Base-by-base conservation (phyloP, 2,329 filamentous ascomycete genomes). In the Ceratocystis colombiana region DNA sequence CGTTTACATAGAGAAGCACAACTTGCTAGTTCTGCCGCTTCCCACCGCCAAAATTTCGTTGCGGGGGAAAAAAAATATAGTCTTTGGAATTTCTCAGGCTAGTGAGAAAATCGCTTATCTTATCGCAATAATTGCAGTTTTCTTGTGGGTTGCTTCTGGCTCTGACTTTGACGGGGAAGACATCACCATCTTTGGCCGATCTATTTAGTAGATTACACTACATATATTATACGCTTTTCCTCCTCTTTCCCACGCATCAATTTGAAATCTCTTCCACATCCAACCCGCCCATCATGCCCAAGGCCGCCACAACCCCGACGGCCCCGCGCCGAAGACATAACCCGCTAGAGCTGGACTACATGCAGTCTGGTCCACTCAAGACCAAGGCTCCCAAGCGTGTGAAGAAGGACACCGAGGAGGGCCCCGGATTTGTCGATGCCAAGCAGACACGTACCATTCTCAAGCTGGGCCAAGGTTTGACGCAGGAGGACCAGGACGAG, bases 381-480 rank as follows among this genome's bases (percentile, higher is more conserved):
- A 81, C 82, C 71, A 88, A 86, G 75, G 79, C 80, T 70, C 88
- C 85, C 75, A 82, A 79, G 63, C 81, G 79, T 64, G 82, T 80
- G 63, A 83, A 83, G 68, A 82, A 85, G 44, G 80, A 82, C 41
- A 80, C 81, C 8, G 64, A 66, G 25, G 82, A 84, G 67, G 81
- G 83, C 68, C 84, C 88, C 68, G 79, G 82, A 70, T 97, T 88
- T 72, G 85, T 99, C 68, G 92, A 96, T 75, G 86, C 91, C 67
- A 92, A 90, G 74, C 86, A 92, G 20, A 96, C 93, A 67, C 84
- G 87, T 71, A 91, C 90, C 72, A 99, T 99, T 74, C 75, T 99
- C 68, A 85, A 88, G 70, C 90, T 97, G 71, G 93, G 93, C 66
- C 88, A 92, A 72, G 90, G 96, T 73, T 80, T 99, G 15, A 87